Percentiles rank a stretch among this genome's conserved stretches.
Evolutionary conservation across 257 asterid species (phyloP).

Genomic region (Gentiana macrophylla): DNA sequence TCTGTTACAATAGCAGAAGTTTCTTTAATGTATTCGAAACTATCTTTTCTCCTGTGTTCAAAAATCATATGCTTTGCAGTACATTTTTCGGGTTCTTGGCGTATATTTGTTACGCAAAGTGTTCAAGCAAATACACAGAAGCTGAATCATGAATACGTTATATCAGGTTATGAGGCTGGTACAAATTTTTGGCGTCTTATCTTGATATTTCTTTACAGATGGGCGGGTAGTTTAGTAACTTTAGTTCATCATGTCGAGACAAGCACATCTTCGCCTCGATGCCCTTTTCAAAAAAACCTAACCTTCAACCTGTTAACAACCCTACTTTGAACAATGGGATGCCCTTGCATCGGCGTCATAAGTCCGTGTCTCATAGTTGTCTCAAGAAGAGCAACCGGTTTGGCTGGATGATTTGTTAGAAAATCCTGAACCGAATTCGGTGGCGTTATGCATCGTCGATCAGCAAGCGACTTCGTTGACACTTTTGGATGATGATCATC

Average conservation of each 20-base stretch:
- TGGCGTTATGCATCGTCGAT: slow-evolving; percentile 30
- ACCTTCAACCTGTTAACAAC: slow-evolving; percentile 14
- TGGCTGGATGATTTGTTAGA: slow-evolving; percentile 66
- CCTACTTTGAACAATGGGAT: slow-evolving; percentile 21
- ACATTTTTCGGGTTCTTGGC: too few species aligned
- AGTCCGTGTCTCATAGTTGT: slow-evolving; percentile 35
- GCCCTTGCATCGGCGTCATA: too few species aligned
- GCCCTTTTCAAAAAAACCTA: slow-evolving; percentile 63
- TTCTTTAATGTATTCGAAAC: slow-evolving; percentile 1
- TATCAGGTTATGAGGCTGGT: slow-evolving; percentile 17
- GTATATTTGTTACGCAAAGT: too few species aligned
- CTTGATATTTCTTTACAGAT: too few species aligned
- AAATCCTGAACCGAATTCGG: slow-evolving; percentile 34
- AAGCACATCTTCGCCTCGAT: slow-evolving; percentile 76
- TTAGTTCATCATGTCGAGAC: slow-evolving; percentile 50
- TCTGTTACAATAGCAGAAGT: not conserved
- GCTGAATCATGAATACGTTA: too few species aligned
- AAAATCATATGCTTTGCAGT: too few species aligned
- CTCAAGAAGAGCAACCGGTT: slow-evolving; percentile 49
- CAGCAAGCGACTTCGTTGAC: slow-evolving; percentile 56
- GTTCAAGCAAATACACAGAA: too few species aligned
- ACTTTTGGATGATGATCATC: too few species aligned
- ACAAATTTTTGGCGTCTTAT: too few species aligned
- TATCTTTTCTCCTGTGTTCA: too few species aligned
- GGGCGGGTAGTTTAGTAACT: too few species aligned